Base-by-base conservation (phyloP, 768 basidiomycete species). In the Suillus brevipes region DNA sequence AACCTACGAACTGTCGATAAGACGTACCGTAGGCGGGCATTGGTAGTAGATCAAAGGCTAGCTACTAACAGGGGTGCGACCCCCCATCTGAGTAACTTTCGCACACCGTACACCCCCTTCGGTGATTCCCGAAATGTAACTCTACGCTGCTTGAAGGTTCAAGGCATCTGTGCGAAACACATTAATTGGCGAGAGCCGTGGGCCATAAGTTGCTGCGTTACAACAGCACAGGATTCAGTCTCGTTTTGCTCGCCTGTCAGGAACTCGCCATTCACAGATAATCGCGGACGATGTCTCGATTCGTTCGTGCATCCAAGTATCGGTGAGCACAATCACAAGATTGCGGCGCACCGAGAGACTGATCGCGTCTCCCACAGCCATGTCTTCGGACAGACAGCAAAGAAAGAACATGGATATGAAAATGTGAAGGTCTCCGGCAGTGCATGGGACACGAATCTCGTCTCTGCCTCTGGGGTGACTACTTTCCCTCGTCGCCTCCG, bases 371-470 rank as follows among this genome's bases (percentile, higher is more conserved):
- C 43, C 49, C 37, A 45, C 72, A 95, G 94, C 69, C 96, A 98
- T 78, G 94, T 97, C 75, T 99, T 91, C 75, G 95, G 94, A 38
- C 92, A 95, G 70, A 78, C 87, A 67, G 85, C 89, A 42, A 97
- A 95, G 83, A 94, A 92, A 74, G 92, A 94, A 75, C 82, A 91
- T 69, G 80, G 85, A 25, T 77, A 89, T 66, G 92, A 95, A 74
- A 95, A 94, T 67, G 81, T 94, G 69, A 95, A 95, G 76, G 84
- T 94, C 20, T 90, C 92, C 58, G 89, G 87, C 77, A 93, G 88
- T 69, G 95, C 97, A 10, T 98, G 94, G 95, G 97, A 99, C 76
- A 98, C 97, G 52, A 97, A 98, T 75, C 79, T 98, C 66, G 82
- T 97, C 68, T 84, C 91, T 66, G 92, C 94, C 13, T 95, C 94